phyloP scores from a whole-genome alignment of 345 rosid genomes.

The Hibiscus syriacus region DNA sequence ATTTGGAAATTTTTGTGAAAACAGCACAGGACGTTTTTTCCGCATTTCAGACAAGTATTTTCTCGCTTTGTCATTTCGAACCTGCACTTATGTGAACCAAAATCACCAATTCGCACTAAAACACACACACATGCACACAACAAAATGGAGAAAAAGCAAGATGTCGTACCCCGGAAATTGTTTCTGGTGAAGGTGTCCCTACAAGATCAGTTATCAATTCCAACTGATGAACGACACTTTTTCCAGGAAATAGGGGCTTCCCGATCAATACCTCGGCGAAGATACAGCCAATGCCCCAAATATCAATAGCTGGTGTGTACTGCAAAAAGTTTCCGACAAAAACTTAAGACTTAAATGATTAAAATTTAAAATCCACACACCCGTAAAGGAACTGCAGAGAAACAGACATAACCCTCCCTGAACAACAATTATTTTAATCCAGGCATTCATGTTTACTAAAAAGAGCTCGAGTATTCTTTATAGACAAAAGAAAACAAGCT shows the following conservation, averaged over 20 bases:
- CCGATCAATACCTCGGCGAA: constrained; percentile 94
- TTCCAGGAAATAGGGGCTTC: constrained; percentile 98
- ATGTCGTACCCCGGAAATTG: constrained; percentile 63
- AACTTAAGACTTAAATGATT: constrained; percentile 21
- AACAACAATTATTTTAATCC: constrained; percentile 91
- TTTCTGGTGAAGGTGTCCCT: constrained; percentile 82
- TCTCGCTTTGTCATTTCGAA: constrained; percentile 92
- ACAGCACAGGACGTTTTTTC: constrained; percentile 59
- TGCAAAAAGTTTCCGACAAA: constrained; percentile 28
- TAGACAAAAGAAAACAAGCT: constrained; percentile 16
- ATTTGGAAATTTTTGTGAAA: constrained; percentile 76
- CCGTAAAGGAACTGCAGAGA: constrained; percentile 20
- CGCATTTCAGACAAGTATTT: constrained; percentile 80
- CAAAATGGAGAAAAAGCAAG: neutral
- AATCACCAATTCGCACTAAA: neutral
- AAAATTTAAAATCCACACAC: constrained; percentile 1
- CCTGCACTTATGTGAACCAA: constrained; percentile 36
- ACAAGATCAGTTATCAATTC: constrained; percentile 95
- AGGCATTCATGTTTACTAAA: constrained; percentile 57
- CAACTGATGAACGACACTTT: constrained; percentile 92
- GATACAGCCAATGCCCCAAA: constrained; percentile 97
- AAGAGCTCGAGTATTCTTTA: constrained; percentile 37
- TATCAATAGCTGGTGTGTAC: constrained; percentile 99
- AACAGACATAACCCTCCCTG: constrained; percentile 85
- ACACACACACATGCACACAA: neutral